Base-by-base conservation (phyloP, 2,329 filamentous ascomycete genomes). In the Cladosporium sp. region DNA sequence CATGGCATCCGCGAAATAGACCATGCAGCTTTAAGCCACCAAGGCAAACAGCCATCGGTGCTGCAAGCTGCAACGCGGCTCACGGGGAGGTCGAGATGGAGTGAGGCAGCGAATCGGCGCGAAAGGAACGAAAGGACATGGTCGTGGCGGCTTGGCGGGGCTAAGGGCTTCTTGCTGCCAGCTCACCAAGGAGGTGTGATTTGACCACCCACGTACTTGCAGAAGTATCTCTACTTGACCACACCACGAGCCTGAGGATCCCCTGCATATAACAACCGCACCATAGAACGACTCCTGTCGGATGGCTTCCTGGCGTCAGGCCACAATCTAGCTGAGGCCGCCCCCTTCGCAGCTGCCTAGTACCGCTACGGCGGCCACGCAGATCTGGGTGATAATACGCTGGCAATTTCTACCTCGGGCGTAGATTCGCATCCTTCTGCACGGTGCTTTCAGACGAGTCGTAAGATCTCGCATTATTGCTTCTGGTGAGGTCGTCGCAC, bases 101-200 rank as follows among this genome's bases (percentile, higher is more conserved):
- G 23, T 63, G 50, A 55, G 61, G 61, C 61, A 35, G 50, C 61
- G 50, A 63, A 63, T 63, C 50, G 50, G 57, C 28, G 33, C 28
- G 26, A 21, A 31, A 21, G 52, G 52, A 55, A n/a, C 40, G 7
- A 11, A 46, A 46, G 40, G 10, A 21, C n/a, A 23, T 46, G n/a
- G 40, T 55, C 18, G 52, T 55, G 23, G 46, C 46, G 33, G 60
- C 60, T 62, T 62, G 59, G 60, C 31, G n/a, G 44, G n/a, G 10
- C 21, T 11, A 8, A 44, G 49, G 21, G 46, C 46, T 18, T 52
- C 33, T 37, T 33, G 60, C 40, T 40, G 60, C 52, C 60, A 62
- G 46, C 60, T 53, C 60, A 53, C 16, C 60, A 53, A 53, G 52
- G 33, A 16, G 55, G 55, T 57, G 55, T 31, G 29, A 57, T 28